These are phyloP conservation scores for Russula brevipes DNA, from an alignment of 768 basidiomycete species.

Conservation along the genomic window DNA sequence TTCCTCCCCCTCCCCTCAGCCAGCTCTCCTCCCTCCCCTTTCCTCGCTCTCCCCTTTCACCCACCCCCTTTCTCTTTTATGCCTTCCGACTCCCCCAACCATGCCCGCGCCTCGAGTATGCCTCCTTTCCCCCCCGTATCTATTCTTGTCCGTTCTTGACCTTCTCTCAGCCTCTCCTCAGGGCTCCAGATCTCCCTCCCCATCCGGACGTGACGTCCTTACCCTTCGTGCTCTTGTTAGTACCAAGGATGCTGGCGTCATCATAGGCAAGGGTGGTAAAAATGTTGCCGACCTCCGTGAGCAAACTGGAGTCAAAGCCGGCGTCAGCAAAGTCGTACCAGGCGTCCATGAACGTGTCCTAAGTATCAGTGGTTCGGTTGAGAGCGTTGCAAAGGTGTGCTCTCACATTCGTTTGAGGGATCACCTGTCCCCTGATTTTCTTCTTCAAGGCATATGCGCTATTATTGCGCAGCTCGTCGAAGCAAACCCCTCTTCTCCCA, in stretches of 20 bases:
- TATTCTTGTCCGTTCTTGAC: constrained; percentile 27
- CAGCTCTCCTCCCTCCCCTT: constrained; percentile 1
- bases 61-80: constrained; percentile 40
- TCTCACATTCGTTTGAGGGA: constrained; percentile 6
- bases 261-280: constrained; percentile 95
- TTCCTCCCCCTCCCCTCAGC: constrained; percentile 16
- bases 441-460: constrained; percentile 78
- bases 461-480: constrained; percentile 88
- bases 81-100: constrained; percentile 58
- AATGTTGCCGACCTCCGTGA: constrained; percentile 97
- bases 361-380: constrained; percentile 87
- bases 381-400: constrained; percentile 84
- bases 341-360: constrained; percentile 98
- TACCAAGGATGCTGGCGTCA: constrained; percentile 95
- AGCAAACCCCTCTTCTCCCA: constrained; percentile 69
- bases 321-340: constrained; percentile 96
- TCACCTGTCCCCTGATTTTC: constrained; percentile 13
- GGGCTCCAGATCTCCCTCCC: constrained; percentile 71
- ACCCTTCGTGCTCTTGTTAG: constrained; percentile 93
- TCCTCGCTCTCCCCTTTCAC: constrained; percentile 25
- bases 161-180: constrained; percentile 48
- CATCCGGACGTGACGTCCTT: constrained; percentile 65
- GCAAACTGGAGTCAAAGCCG: constrained; percentile 94
- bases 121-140: constrained; percentile 24
- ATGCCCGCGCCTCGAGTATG: constrained; percentile 49